Evolutionary conservation across 208 protist species (phyloP), one percentile per base, ranked within the genome.

Genomic region (Trypanosoma rangeli): DNA sequence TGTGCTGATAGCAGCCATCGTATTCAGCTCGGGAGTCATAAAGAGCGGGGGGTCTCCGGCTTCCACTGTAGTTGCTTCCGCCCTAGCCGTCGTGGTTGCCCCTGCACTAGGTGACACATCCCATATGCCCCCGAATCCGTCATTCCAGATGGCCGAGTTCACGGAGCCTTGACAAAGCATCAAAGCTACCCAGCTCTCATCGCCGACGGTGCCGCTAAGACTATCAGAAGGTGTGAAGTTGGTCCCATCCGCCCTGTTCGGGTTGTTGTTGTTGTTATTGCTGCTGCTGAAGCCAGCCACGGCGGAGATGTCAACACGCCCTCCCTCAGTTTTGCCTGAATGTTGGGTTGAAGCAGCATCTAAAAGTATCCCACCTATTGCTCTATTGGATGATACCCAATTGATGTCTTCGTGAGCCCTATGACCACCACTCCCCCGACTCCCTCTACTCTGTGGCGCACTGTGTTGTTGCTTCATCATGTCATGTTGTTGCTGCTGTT

Each of bases 161-260:
- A n/a, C 52, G 52, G 24, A 49, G 26, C 46, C 46, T 31, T 64
- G 46, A 15, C 18, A n/a, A 24, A 70, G 39, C 22, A 33, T 42
- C 15, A 64, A 31, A 53, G 8, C 68, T 10, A 62, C 42, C 71
- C 71, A 76, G 31, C 49, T 48, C 49, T 71, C 64, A 52, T 65
- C 62, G 15, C 8, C n/a, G 28, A 54, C 24, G 20, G 20, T 16
- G 7, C 39, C 69, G 37, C 12, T 29, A 44, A 49, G 24, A 61
- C 10, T 74, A 20, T 62, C 52, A n/a, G 60, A 52, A n/a, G 29
- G 50, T 39, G 58, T 18, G 35, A 54, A 62, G 50, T 54, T 31
- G n/a, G 22, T 0, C 26, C 24, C 61, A 42, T n/a, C 39, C 9
- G 3, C 61, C n/a, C 53, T 67, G 50, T 46, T 55, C 2, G 31